Percentiles rank a stretch among this genome's conserved stretches.
Conservation (phyloP, 2,329 filamentous ascomycete genomes). For the Pseudogymnoascus sp. region DNA sequence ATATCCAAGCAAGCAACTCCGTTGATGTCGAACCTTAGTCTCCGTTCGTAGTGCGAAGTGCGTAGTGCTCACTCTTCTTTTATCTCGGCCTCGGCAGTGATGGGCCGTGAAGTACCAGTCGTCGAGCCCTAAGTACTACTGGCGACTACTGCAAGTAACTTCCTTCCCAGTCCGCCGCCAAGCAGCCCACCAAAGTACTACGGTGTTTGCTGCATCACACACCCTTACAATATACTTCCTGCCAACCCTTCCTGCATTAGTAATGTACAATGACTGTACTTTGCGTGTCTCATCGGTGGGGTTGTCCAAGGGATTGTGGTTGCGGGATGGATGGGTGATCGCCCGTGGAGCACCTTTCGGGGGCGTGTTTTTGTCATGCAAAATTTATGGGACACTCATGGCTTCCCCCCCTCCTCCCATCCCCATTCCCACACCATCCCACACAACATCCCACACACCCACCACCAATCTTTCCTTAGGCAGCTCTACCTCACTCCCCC, state of each 20-base stretch:
- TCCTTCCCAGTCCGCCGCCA: background rate
- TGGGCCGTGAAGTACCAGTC: background rate
- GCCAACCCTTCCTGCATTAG: background rate
- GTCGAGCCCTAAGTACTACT: background rate
- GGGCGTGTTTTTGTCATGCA: background rate
- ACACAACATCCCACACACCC: background rate
- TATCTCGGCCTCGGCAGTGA: background rate
- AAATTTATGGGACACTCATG: background rate
- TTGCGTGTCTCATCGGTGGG: background rate
- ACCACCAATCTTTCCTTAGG: background rate
- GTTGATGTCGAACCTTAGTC: background rate
- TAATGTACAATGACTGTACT: background rate
- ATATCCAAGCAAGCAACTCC: background rate
- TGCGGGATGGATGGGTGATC: background rate
- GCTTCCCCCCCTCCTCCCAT: background rate
- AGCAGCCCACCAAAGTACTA: background rate
- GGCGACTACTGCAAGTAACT: background rate
- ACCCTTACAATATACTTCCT: background rate
- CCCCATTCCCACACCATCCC: background rate
- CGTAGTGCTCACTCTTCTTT: background rate
- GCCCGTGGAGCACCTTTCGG: background rate
- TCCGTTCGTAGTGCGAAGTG: background rate
- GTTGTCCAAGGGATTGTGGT: background rate
- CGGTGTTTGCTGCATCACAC: background rate
- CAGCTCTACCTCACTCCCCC: background rate